Percentiles rank a stretch among this genome's conserved stretches.
phyloP scores from a whole-genome alignment of 1,284 basidiomycete genomes.

The Pseudozyma sp. region DNA sequence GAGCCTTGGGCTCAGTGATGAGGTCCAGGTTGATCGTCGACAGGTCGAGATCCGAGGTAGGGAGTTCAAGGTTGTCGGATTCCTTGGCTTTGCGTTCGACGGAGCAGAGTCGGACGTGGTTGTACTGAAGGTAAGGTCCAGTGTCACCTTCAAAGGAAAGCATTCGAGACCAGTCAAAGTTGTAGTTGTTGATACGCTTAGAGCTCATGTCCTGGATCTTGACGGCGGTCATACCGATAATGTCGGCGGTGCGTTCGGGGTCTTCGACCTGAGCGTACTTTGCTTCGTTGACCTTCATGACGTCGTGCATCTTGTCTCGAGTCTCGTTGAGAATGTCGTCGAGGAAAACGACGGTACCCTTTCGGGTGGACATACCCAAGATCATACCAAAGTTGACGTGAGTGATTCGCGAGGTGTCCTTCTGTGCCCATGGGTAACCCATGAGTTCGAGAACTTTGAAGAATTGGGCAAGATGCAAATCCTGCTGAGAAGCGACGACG shows the following conservation, averaged over 20 bases:
- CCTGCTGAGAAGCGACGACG: slow-evolving; percentile 93
- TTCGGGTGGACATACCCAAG: slow-evolving; percentile 96
- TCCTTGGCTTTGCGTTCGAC: slow-evolving; percentile 88
- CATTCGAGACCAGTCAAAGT: slow-evolving; percentile 94
- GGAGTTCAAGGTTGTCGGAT: slow-evolving; percentile 77
- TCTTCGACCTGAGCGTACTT: slow-evolving; percentile 92
- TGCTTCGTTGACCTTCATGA: slow-evolving; percentile 93
- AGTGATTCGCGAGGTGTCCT: slow-evolving; percentile 74
- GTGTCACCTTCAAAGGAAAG: slow-evolving; percentile 97
- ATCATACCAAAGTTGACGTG: slow-evolving; percentile 95
- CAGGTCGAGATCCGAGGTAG: slow-evolving; percentile 75
- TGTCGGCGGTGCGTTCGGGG: slow-evolving; percentile 82
- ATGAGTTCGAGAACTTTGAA: slow-evolving; percentile 94
- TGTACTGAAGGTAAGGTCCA: slow-evolving; percentile 79
- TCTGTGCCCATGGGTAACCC: slow-evolving; percentile 83
- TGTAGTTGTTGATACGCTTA: slow-evolving; percentile 97
- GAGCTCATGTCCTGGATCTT: slow-evolving; percentile 99
- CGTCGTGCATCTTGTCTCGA: slow-evolving; percentile 90
- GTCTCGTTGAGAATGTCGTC: slow-evolving; percentile 94
- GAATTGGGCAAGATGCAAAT: slow-evolving; percentile 90
- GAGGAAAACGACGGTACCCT: slow-evolving; percentile 95
- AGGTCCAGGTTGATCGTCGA: slow-evolving; percentile 77
- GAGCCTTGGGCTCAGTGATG: slow-evolving; percentile 79
- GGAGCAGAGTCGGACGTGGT: slow-evolving; percentile 89
- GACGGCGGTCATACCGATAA: slow-evolving; percentile 94